A percentile compares a stretch with the other conserved stretches of the same genome.
Evolutionary conservation across 225 moss, liverwort and hornwort species (phyloP).

Genomic region (Marchantia paleacea): DNA sequence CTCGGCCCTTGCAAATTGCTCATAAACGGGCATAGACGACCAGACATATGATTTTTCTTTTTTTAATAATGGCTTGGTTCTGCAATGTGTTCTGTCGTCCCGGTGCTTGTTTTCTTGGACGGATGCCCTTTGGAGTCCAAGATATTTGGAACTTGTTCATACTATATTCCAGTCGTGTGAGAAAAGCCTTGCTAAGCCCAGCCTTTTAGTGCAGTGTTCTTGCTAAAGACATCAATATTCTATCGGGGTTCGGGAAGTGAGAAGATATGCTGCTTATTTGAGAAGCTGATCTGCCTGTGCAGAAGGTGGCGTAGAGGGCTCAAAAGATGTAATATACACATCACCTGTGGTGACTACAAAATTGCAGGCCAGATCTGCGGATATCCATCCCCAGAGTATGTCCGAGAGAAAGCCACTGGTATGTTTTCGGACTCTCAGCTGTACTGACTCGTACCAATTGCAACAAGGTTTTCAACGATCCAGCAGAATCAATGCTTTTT

Average conservation of each 20-base stretch:
- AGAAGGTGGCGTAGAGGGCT: slow-evolving; percentile 20
- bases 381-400: slow-evolving; percentile 8
- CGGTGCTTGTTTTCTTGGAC: too few relatives aligned
- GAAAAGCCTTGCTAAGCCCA: too few relatives aligned
- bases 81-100: too few relatives aligned
- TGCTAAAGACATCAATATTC: neutral
- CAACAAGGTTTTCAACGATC: neutral
- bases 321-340: neutral
- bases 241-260: neutral
- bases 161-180: too few relatives aligned
- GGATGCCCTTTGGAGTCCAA: too few relatives aligned
- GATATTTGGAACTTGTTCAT: too few relatives aligned
- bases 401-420: slow-evolving; percentile 12
- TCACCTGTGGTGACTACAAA: neutral
- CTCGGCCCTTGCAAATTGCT: too few relatives aligned
- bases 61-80: too few relatives aligned
- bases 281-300: slow-evolving; percentile 18
- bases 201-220: too few relatives aligned
- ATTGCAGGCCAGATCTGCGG: neutral
- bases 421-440: neutral
- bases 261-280: neutral
- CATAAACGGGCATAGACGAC: too few relatives aligned
- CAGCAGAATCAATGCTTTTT: neutral
- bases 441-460: too few relatives aligned
- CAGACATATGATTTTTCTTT: too few relatives aligned